Conservation (phyloP, 2,329 filamentous ascomycete species). For the Didymella lethalis region DNA sequence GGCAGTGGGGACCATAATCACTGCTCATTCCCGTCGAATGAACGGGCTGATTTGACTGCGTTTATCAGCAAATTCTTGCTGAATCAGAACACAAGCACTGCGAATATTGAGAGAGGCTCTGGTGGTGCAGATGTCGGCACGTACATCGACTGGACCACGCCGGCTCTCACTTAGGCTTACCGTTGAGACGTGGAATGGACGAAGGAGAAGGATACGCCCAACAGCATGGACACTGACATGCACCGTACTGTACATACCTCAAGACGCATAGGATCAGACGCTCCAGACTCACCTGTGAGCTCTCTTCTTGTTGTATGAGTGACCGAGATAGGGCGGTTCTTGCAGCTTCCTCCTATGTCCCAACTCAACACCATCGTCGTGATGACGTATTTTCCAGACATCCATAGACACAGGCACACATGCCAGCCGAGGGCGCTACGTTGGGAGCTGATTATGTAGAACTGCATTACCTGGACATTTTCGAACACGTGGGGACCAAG, state of each 20-base stretch:
- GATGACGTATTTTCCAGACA: conserved; percentile 4
- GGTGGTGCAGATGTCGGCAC: conserved; percentile 40
- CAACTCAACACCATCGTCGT: conserved; percentile 16
- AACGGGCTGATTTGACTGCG: conserved; percentile 61
- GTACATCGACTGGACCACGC: conserved; percentile 51
- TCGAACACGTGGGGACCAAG: background rate
- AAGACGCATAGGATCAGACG: background rate
- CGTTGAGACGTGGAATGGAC: background rate
- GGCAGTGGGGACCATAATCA: conserved; percentile 64
- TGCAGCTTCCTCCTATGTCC: background rate
- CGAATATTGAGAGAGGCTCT: conserved; percentile 46
- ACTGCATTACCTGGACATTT: background rate
- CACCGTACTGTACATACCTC: background rate
- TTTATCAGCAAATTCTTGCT: conserved; percentile 64
- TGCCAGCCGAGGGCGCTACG: background rate
- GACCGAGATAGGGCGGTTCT: background rate
- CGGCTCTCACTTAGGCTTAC: conserved; percentile 41
- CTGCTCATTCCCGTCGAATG: conserved; percentile 63
- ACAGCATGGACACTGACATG: background rate
- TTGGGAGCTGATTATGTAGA: background rate
- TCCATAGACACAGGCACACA: background rate
- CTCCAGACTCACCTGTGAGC: too few relatives aligned
- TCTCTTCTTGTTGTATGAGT: background rate
- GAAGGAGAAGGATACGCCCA: background rate
- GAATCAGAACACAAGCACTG: conserved; percentile 38